phyloP scores from a whole-genome alignment of 1,284 basidiomycete species.

The Pterulicium gracile region DNA sequence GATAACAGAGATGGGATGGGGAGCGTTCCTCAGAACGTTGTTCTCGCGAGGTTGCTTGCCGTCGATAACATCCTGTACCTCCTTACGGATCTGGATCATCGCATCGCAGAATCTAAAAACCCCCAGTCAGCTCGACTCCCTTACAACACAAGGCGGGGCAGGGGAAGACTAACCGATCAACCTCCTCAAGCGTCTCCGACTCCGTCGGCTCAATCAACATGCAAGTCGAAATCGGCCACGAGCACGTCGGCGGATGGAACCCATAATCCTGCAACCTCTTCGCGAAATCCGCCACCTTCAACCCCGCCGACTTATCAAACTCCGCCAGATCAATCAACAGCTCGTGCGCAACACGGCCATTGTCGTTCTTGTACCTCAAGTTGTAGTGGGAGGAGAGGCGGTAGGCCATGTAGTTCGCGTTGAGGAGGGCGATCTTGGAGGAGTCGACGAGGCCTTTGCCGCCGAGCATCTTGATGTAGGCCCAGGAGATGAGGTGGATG shows the following conservation, averaged over 20 bases:
- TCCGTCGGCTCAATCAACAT: slow-evolving; percentile 96
- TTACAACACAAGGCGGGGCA: background rate
- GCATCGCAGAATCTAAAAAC: slow-evolving; percentile 79
- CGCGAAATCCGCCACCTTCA: slow-evolving; percentile 93
- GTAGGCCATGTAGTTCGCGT: slow-evolving; percentile 95
- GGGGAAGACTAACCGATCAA: slow-evolving; percentile 57
- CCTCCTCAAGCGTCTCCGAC: slow-evolving; percentile 83
- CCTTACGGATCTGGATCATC: slow-evolving; percentile 90
- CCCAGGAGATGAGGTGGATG: slow-evolving; percentile 96
- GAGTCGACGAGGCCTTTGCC: slow-evolving; percentile 80
- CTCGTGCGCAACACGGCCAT: slow-evolving; percentile 91
- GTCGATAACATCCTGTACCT: slow-evolving; percentile 79
- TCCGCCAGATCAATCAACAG: slow-evolving; percentile 91
- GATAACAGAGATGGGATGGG: slow-evolving; percentile 78
- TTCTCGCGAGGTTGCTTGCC: slow-evolving; percentile 82
- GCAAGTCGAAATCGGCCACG: slow-evolving; percentile 90
- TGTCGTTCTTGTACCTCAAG: slow-evolving; percentile 83
- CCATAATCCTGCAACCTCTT: slow-evolving; percentile 91
- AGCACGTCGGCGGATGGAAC: slow-evolving; percentile 87
- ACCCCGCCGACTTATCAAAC: slow-evolving; percentile 79
- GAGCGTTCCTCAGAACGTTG: slow-evolving; percentile 90
- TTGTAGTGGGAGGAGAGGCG: slow-evolving; percentile 81
- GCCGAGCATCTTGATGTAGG: slow-evolving; percentile 96
- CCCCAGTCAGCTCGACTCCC: slow-evolving; percentile 4
- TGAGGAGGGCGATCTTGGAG: slow-evolving; percentile 82